Evolutionary conservation across 495 filamentous ascomycete genomes (phyloP).

Genomic region (Penicillium simplicissimum): DNA sequence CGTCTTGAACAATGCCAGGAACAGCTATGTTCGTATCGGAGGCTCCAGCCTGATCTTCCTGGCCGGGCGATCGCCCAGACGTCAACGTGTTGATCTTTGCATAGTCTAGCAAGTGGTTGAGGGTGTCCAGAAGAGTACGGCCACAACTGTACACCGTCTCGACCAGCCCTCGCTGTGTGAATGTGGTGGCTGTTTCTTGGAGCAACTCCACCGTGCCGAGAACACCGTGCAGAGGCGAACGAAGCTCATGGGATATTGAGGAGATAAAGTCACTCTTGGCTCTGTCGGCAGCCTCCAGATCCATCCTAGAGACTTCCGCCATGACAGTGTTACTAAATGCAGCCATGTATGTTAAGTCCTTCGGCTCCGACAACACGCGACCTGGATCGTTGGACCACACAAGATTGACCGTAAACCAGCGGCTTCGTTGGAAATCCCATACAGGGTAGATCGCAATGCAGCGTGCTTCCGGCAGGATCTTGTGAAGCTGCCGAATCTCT

Average conservation of each 20-base stretch:
- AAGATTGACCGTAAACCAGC: constrained; percentile 63
- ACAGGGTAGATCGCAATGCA: constrained; percentile 47
- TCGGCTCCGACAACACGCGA: constrained; percentile 39
- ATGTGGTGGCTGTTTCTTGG: constrained; percentile 12
- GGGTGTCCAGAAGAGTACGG: constrained; percentile 24
- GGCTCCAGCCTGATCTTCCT: constrained; percentile 5
- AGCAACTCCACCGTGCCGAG: constrained; percentile 62
- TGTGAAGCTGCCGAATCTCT: constrained; percentile 29
- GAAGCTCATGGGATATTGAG: constrained; percentile 71
- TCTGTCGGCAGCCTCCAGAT: constrained; percentile 38
- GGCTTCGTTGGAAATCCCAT: constrained; percentile 59
- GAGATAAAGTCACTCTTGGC: constrained; percentile 72
- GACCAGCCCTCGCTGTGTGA: constrained; percentile 14
- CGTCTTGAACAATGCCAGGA: constrained; percentile 28
- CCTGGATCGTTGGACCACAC: constrained; percentile 49
- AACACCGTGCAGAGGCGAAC: constrained; percentile 70
- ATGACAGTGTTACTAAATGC: constrained; percentile 67
- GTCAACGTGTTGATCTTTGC: constrained; percentile 55
- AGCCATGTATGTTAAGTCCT: constrained; percentile 53
- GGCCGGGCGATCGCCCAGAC: constrained; percentile 1
- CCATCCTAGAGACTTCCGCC: constrained; percentile 63
- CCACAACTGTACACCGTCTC: constrained; percentile 22
- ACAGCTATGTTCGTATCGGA: constrained; percentile 4
- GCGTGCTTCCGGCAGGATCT: constrained; percentile 29
- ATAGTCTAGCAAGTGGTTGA: constrained; percentile 51